A percentile compares a stretch with the other conserved stretches of the same genome.
Conservation (phyloP, 2,329 filamentous ascomycete genomes). For the Chaetomiaceae sp. region DNA sequence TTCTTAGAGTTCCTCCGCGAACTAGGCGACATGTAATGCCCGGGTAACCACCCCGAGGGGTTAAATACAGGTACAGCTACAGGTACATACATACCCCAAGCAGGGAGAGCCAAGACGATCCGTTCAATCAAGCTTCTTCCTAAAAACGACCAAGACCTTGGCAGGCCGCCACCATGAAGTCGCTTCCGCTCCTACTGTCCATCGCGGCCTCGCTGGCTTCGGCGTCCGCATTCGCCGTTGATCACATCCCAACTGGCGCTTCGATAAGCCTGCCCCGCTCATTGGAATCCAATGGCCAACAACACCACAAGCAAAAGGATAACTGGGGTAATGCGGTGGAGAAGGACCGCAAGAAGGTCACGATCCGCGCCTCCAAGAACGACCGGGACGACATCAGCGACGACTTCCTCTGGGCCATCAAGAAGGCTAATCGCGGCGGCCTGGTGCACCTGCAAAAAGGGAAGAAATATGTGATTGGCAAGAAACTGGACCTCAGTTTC, state of each 20-base stretch:
- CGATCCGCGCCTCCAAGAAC: conserved; percentile 48
- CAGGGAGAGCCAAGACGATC: not conserved
- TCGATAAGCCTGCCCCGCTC: not conserved
- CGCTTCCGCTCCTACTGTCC: not conserved
- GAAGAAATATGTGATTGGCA: conserved; percentile 54
- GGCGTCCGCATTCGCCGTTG: not conserved
- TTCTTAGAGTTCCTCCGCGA: too few relatives aligned
- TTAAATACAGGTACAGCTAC: not conserved
- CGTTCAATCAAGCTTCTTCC: not conserved
- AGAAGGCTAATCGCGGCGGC: conserved; percentile 55
- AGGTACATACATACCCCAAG: too few relatives aligned
- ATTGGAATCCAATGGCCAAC: not conserved
- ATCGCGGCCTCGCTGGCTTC: conserved; percentile 4
- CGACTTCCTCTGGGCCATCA: conserved; percentile 51
- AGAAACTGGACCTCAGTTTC: conserved; percentile 55
- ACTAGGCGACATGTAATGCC: not conserved
- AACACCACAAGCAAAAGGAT: not conserved
- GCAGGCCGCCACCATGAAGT: conserved; percentile 5
- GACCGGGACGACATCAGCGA: conserved; percentile 54
- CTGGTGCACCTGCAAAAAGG: conserved; percentile 51
- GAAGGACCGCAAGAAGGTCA: conserved; percentile 35
- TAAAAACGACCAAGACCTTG: too few relatives aligned
- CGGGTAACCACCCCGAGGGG: not conserved
- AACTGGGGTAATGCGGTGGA: conserved; percentile 10
- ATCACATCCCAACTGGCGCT: not conserved